A percentile compares a stretch with the other conserved stretches of the same genome.
Conservation (phyloP, 2,329 filamentous ascomycete genomes). For the Chaetomiaceae sp. region DNA sequence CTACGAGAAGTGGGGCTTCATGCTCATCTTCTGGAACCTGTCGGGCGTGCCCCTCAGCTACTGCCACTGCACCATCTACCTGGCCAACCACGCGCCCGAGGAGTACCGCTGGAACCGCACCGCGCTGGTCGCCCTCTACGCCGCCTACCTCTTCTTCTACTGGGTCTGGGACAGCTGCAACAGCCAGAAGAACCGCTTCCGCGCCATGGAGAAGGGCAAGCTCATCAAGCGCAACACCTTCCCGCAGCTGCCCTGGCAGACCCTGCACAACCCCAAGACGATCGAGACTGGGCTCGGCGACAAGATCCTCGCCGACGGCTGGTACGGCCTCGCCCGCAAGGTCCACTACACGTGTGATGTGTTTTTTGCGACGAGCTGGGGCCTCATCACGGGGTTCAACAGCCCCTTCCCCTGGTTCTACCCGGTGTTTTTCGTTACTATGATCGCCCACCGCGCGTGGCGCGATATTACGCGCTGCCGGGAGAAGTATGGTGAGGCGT, state of each 20-base stretch:
- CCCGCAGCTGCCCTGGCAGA: conserved; percentile 75
- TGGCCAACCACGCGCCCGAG: conserved; percentile 67
- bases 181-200: conserved; percentile 80
- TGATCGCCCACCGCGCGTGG: conserved; percentile 74
- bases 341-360: conserved; percentile 77
- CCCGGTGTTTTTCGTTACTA: conserved; percentile 70
- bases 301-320: conserved; percentile 68
- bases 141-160: conserved; percentile 67
- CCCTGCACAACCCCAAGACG: conserved; percentile 64
- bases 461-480: conserved; percentile 73
- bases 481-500: conserved; percentile 75
- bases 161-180: conserved; percentile 83
- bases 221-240: conserved; percentile 64
- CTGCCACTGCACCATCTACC: conserved; percentile 77
- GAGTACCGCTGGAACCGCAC: conserved; percentile 63
- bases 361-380: conserved; percentile 74
- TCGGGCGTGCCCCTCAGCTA: conserved; percentile 76
- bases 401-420: conserved; percentile 90
- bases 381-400: conserved; percentile 70
- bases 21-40: conserved; percentile 87
- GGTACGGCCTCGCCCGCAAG: conserved; percentile 71
- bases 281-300: conserved; percentile 66
- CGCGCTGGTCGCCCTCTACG: conserved; percentile 56
- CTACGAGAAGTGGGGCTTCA: conserved; percentile 84
- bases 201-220: conserved; percentile 63